These are phyloP conservation scores for Dendrobium huoshanense DNA, from an alignment of 106 monocot species.

Conservation along the genomic window DNA sequence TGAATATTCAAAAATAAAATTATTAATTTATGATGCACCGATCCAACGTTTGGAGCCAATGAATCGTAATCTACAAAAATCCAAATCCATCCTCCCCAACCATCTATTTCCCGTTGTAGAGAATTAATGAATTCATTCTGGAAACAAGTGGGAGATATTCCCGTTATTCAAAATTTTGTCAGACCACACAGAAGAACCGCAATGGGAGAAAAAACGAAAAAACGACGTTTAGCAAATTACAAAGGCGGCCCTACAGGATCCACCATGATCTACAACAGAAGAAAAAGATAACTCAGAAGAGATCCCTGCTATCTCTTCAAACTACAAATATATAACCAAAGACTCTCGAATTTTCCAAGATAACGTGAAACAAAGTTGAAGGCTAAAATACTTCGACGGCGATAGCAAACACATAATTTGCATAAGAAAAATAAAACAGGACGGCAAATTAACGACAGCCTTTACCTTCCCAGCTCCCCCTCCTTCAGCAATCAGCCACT, in stretches of 20 bases:
- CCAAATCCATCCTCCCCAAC: too few relatives aligned
- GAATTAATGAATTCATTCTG: too few relatives aligned
- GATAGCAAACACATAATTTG: neutral
- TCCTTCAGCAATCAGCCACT: neutral
- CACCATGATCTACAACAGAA: neutral
- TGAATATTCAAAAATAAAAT: too few relatives aligned
- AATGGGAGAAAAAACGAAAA: too few relatives aligned
- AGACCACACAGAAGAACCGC: too few relatives aligned
- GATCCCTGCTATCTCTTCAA: neutral
- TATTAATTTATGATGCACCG: too few relatives aligned
- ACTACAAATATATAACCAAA: neutral
- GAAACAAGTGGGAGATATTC: too few relatives aligned
- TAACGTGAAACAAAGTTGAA: neutral
- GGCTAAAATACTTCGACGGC: neutral
- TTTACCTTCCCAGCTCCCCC: neutral
- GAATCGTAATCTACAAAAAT: too few relatives aligned
- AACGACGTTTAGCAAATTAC: too few relatives aligned
- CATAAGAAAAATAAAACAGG: neutral
- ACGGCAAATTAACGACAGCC: neutral
- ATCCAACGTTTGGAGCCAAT: too few relatives aligned
- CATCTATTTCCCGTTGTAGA: too few relatives aligned
- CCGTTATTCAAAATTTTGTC: too few relatives aligned
- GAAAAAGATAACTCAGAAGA: neutral
- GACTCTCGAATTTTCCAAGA: neutral
- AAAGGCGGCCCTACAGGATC: neutral